Evolutionary conservation across 2,329 filamentous ascomycete genomes (phyloP).

Genomic region (Microcyclosporella mali): DNA sequence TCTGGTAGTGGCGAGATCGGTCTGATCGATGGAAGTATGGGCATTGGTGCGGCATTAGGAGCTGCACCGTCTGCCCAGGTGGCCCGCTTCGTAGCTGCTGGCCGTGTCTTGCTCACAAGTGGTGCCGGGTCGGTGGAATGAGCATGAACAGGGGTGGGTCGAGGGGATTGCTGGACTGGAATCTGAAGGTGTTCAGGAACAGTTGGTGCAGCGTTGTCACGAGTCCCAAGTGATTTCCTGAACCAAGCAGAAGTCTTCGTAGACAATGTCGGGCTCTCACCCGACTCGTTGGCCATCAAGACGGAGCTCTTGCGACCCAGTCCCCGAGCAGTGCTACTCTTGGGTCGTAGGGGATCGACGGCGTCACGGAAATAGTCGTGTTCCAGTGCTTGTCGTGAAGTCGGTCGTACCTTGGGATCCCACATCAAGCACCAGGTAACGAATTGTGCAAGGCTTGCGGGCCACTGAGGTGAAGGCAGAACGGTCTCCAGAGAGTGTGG

Average conservation of each 20-base stretch:
- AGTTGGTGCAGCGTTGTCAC: slow-evolving; percentile 63
- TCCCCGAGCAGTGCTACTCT: slow-evolving; percentile 76
- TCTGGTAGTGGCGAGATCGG: slow-evolving; percentile 97
- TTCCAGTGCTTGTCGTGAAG: slow-evolving; percentile 84
- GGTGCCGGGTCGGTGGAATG: slow-evolving; percentile 39
- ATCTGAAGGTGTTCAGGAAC: slow-evolving; percentile 41
- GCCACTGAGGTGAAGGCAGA: slow-evolving; percentile 85
- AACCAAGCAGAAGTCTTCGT: slow-evolving; percentile 91
- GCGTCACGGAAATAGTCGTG: slow-evolving; percentile 95
- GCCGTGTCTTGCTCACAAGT: slow-evolving; percentile 47
- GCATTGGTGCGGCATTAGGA: slow-evolving; percentile 76
- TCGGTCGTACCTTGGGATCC: slow-evolving; percentile 89
- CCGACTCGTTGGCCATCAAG: slow-evolving; percentile 60
- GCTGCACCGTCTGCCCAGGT: slow-evolving; percentile 79
- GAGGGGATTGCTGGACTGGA: slow-evolving; percentile 37
- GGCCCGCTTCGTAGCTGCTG: slow-evolving; percentile 68
- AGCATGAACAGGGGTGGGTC: slow-evolving; percentile 39
- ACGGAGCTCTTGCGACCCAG: slow-evolving; percentile 88
- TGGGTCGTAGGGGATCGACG: slow-evolving; percentile 84
- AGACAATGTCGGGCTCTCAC: slow-evolving; percentile 54
- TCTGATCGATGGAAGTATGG: slow-evolving; percentile 87
- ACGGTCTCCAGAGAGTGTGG: slow-evolving; percentile 95
- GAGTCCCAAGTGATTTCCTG: slow-evolving; percentile 82
- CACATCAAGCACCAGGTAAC: slow-evolving; percentile 99
- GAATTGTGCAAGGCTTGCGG: slow-evolving; percentile 76